Conservation (phyloP, 2,329 filamentous ascomycete genomes). For the Botryotinia narcissicola region DNA sequence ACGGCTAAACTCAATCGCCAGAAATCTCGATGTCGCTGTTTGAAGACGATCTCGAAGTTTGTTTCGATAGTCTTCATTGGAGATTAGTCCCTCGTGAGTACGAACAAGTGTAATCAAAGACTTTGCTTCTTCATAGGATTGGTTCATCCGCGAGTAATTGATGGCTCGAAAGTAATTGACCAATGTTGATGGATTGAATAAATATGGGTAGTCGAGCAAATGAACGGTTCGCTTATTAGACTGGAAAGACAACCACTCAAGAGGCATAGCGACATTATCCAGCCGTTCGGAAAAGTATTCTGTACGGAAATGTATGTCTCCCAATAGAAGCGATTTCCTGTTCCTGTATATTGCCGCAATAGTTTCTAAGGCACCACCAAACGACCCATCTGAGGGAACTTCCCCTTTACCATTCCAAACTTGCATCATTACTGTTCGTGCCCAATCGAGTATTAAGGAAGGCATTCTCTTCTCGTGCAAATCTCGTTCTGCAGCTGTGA, state of each 20-base stretch:
- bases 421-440: constrained; percentile 69
- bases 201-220: constrained; percentile 74
- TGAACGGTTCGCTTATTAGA: constrained; percentile 65
- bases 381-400: constrained; percentile 66
- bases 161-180: constrained; percentile 84
- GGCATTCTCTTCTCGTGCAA: constrained; percentile 57
- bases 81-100: constrained; percentile 53
- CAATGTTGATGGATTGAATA: constrained; percentile 71
- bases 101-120: constrained; percentile 56
- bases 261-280: constrained; percentile 71
- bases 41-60: constrained; percentile 62
- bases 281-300: constrained; percentile 74
- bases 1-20: constrained; percentile 68
- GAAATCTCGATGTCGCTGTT: constrained; percentile 66
- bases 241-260: constrained; percentile 64
- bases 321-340: constrained; percentile 61
- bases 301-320: constrained; percentile 68
- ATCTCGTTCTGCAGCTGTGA: constrained; percentile 50
- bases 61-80: constrained; percentile 56
- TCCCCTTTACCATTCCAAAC: constrained; percentile 78
- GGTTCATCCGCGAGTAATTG: constrained; percentile 84
- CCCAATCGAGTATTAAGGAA: constrained; percentile 65
- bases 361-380: constrained; percentile 74
- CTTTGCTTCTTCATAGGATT: constrained; percentile 68
- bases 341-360: constrained; percentile 67